Evolutionary conservation across 352 stramenopile species (phyloP).

Genomic region (Phytophthora uliginosa): DNA sequence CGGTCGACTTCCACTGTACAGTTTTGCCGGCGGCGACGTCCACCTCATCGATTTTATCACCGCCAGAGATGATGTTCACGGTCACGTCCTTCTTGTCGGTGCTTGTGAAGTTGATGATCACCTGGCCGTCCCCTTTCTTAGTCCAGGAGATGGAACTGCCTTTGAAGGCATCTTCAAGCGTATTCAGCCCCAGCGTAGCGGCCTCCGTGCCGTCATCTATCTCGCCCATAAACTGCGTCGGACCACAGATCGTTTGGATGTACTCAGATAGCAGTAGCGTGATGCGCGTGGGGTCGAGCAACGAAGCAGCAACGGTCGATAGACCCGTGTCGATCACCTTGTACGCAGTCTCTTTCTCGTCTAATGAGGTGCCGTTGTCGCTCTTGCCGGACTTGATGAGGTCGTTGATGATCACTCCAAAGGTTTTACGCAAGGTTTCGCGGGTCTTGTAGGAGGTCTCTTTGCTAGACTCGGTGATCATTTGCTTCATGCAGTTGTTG

Average conservation of each 20-base stretch:
- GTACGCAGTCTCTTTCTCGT: constrained; percentile 27
- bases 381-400: constrained; percentile 37
- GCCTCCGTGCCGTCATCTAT: constrained; percentile 61
- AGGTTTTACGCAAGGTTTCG: constrained; percentile 35
- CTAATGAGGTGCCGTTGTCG: constrained; percentile 33
- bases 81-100: constrained; percentile 34
- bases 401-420: constrained; percentile 39
- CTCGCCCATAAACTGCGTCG: constrained; percentile 53
- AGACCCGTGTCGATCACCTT: constrained; percentile 31
- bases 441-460: constrained; percentile 33
- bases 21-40: constrained; percentile 27
- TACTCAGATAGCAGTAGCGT: constrained; percentile 58
- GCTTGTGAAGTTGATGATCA: constrained; percentile 37
- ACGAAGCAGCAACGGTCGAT: constrained; percentile 25
- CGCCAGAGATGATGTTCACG: constrained; percentile 41
- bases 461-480: constrained; percentile 30
- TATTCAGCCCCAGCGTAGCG: constrained; percentile 50
- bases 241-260: constrained; percentile 66
- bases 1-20: constrained; percentile 25
- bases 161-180: constrained; percentile 27
- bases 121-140: constrained; percentile 27
- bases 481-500: constrained; percentile 49
- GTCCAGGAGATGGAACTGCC: constrained; percentile 34
- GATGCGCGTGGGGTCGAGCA: constrained; percentile 57
- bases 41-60: constrained; percentile 32